These are phyloP conservation scores for Phytophthora cactorum DNA, from an alignment of 352 stramenopile species.

Conservation along the genomic window DNA sequence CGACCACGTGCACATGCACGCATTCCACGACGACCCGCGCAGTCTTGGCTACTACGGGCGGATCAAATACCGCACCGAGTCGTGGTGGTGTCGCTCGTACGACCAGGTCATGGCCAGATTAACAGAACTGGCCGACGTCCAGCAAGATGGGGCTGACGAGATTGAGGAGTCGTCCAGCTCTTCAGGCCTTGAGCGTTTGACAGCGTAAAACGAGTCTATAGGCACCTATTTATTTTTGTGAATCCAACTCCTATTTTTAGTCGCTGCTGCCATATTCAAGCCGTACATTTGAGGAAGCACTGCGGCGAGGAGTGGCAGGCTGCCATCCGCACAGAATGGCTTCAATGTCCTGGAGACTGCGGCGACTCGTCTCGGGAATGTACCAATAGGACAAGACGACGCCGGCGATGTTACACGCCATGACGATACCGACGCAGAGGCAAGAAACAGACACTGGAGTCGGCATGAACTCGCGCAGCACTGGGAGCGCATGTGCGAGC, in stretches of 20 bases:
- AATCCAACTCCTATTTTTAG: slow-evolving; percentile 25
- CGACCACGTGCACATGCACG: slow-evolving; percentile 90
- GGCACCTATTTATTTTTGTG: slow-evolving; percentile 36
- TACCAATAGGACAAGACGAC: slow-evolving; percentile 67
- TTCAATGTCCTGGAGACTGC: slow-evolving; percentile 84
- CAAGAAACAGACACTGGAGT: slow-evolving; percentile 51
- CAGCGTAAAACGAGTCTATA: slow-evolving; percentile 16
- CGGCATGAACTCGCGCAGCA: slow-evolving; percentile 47
- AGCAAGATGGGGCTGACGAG: slow-evolving; percentile 12
- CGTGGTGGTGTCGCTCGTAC: slow-evolving; percentile 85
- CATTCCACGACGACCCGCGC: slow-evolving; percentile 54
- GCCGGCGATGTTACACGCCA: slow-evolving; percentile 53
- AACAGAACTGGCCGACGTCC: slow-evolving; percentile 16
- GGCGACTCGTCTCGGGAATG: slow-evolving; percentile 75
- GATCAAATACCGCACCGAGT: slow-evolving; percentile 84
- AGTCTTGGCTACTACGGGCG: slow-evolving; percentile 61
- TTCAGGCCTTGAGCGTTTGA: slow-evolving; percentile 13
- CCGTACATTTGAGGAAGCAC: slow-evolving; percentile 55
- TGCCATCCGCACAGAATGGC: slow-evolving; percentile 78
- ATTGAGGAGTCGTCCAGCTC: slow-evolving; percentile 28
- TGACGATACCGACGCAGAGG: slow-evolving; percentile 45
- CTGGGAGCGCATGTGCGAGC: slow-evolving; percentile 43
- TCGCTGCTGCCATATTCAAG: slow-evolving; percentile 48
- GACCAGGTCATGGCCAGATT: slow-evolving; percentile 66
- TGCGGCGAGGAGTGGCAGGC: slow-evolving; percentile 64